Evolutionary conservation across 1,284 basidiomycete species (phyloP).

Genomic region (Phellopilus nigrolimitatus): DNA sequence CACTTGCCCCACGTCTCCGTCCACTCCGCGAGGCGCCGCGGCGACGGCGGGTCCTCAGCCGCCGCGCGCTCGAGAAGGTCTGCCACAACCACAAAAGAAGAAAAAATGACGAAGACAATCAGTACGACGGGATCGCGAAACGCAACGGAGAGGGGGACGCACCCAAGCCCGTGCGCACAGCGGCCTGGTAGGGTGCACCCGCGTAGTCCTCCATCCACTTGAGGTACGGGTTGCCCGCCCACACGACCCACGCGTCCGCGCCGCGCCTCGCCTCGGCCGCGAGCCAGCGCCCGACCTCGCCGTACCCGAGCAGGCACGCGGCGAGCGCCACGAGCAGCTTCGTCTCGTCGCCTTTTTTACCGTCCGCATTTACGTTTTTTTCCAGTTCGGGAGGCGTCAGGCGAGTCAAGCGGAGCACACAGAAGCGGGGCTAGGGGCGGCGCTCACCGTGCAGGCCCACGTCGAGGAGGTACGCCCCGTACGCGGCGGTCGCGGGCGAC

Average conservation of each 20-base stretch:
- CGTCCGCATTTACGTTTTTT: too few species aligned
- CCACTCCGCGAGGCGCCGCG: slow-evolving; percentile 60
- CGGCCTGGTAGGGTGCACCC: slow-evolving; percentile 63
- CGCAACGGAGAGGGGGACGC: slow-evolving; percentile 25
- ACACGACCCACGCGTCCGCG: slow-evolving; percentile 49
- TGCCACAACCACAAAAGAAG: too few species aligned
- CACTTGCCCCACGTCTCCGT: slow-evolving; percentile 73
- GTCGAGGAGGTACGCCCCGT: slow-evolving; percentile 84
- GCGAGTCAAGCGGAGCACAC: too few species aligned
- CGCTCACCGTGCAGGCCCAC: slow-evolving; percentile 59
- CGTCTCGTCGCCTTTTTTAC: slow-evolving; percentile 70
- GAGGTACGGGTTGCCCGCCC: slow-evolving; percentile 69
- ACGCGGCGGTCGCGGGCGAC: slow-evolving; percentile 69
- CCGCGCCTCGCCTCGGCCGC: slow-evolving; percentile 48
- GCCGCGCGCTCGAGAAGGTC: slow-evolving; percentile 61
- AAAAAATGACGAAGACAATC: too few species aligned
- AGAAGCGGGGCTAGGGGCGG: neutral
- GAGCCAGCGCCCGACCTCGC: slow-evolving; percentile 87
- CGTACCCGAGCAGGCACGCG: slow-evolving; percentile 89
- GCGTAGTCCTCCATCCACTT: slow-evolving; percentile 85
- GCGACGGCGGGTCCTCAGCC: slow-evolving; percentile 60
- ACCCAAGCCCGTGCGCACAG: slow-evolving; percentile 73
- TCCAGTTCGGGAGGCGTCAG: too few species aligned
- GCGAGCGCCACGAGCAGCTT: slow-evolving; percentile 78
- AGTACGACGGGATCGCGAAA: too few species aligned